A percentile compares a stretch with the other conserved stretches of the same genome.
Evolutionary conservation across 2,329 filamentous ascomycete species (phyloP).

Genomic region (Esteya vermicola): DNA sequence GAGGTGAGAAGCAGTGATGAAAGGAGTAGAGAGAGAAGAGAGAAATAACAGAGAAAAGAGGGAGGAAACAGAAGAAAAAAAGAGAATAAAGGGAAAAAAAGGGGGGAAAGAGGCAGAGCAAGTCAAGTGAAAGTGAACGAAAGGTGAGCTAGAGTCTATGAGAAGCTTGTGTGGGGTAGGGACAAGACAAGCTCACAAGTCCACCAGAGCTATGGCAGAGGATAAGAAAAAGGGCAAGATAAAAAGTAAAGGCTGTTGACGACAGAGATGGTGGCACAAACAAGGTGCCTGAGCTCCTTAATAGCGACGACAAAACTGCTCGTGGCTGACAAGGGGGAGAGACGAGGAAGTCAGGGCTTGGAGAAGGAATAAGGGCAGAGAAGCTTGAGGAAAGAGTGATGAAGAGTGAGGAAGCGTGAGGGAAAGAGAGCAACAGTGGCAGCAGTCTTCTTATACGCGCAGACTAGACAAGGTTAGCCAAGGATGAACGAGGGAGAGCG

Average conservation of each 20-base stretch:
- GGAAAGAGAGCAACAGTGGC: too few relatives aligned
- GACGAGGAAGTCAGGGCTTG: background rate
- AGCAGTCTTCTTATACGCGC: too few relatives aligned
- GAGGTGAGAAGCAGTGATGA: background rate
- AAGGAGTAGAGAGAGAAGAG: background rate
- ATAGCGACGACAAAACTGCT: conserved; percentile 21
- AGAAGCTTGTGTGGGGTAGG: too few relatives aligned
- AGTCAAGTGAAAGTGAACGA: background rate
- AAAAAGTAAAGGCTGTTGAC: background rate
- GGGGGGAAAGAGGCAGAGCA: background rate
- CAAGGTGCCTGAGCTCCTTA: conserved; percentile 18
- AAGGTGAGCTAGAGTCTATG: background rate
- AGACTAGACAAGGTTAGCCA: too few relatives aligned
- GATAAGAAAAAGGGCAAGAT: background rate
- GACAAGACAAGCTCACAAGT: too few relatives aligned
- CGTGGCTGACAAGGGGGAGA: conserved; percentile 4
- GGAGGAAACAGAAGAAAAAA: background rate
- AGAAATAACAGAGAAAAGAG: background rate
- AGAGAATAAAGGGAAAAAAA: background rate
- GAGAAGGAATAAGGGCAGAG: too few relatives aligned
- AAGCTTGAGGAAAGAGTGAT: too few relatives aligned
- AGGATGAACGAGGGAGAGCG: too few relatives aligned
- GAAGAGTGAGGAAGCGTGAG: too few relatives aligned
- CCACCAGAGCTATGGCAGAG: too few relatives aligned
- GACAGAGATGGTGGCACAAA: conserved; percentile 11